These are phyloP conservation scores for Mycena galericulata DNA, from an alignment of 768 basidiomycete species.

Conservation along the genomic window DNA sequence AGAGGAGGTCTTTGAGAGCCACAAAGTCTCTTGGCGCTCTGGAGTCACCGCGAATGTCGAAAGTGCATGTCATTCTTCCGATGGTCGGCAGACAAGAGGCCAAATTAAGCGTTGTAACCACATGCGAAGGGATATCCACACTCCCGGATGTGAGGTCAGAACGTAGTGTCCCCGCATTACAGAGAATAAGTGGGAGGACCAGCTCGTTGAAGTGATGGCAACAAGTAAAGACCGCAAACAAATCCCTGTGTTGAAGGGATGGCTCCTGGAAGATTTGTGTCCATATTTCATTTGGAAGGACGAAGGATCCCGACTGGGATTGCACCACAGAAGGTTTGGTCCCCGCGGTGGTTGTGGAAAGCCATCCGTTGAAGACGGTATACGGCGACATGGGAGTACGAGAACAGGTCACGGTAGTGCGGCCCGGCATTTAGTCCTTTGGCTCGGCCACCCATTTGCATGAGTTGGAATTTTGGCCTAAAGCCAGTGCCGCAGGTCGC, in stretches of 20 bases:
- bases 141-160: slow-evolving; percentile 1
- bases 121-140: slow-evolving; percentile 10
- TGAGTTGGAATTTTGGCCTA: slow-evolving; percentile 36
- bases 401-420: too few species aligned
- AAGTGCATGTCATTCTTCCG: slow-evolving; percentile 8
- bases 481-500: slow-evolving; percentile 31
- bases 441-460: not conserved
- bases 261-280: slow-evolving; percentile 21
- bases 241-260: slow-evolving; percentile 6
- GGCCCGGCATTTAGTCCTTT: not conserved
- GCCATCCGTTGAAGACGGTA: slow-evolving; percentile 13
- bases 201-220: slow-evolving; percentile 28
- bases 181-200: slow-evolving; percentile 21
- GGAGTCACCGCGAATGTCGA: slow-evolving; percentile 18
- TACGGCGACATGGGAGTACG: not conserved
- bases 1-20: slow-evolving; percentile 6
- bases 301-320: not conserved
- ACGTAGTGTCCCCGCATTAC: not conserved
- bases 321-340: not conserved
- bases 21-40: slow-evolving; percentile 17
- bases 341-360: not conserved
- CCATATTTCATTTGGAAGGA: slow-evolving; percentile 30
- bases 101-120: slow-evolving; percentile 13
- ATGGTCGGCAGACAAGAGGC: slow-evolving; percentile 17
- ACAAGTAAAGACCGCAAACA: slow-evolving; percentile 12